Conservation (phyloP, 1,284 basidiomycete species). For the Sutorius eximius region DNA sequence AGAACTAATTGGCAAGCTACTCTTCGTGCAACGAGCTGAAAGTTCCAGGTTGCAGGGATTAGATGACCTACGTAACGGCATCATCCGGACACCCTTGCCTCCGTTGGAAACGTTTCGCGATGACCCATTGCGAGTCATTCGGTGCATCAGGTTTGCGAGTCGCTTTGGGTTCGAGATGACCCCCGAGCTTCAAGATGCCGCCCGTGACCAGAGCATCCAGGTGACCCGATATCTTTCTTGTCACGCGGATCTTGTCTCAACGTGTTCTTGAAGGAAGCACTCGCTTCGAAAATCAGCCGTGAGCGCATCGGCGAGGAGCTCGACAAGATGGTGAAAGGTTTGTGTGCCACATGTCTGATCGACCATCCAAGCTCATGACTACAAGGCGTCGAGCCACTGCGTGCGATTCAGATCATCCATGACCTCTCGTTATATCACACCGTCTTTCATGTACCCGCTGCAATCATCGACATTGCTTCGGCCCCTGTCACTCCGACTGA, state of each 20-base stretch:
- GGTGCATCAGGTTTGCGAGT: constrained; percentile 91
- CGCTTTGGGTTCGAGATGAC: constrained; percentile 85
- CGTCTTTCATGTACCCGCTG: constrained; percentile 63
- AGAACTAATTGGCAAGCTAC: constrained; percentile 1
- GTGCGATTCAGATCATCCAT: constrained; percentile 73
- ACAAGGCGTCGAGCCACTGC: constrained; percentile 70
- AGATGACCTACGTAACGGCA: constrained; percentile 74
- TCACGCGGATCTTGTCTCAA: background rate
- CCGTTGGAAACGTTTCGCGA: constrained; percentile 90
- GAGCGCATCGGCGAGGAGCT: constrained; percentile 91
- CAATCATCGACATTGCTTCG: constrained; percentile 49
- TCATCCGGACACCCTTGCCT: constrained; percentile 88
- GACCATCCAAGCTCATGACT: constrained; percentile 2
- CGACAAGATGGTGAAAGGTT: constrained; percentile 88
- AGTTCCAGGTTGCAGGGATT: constrained; percentile 59
- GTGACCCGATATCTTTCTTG: constrained; percentile 37
- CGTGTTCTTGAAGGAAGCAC: constrained; percentile 52
- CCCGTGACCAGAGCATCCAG: constrained; percentile 68
- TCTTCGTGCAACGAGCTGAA: constrained; percentile 1
- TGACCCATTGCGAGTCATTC: constrained; percentile 89
- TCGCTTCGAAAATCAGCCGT: constrained; percentile 79
- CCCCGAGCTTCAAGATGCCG: constrained; percentile 67
- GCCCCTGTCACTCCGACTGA: constrained; percentile 36
- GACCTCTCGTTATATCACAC: constrained; percentile 67
- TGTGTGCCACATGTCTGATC: constrained; percentile 6